Percentiles rank a stretch among this genome's conserved stretches.
Conservation (phyloP, 2,329 filamentous ascomycete genomes). For the Penicillium verrucosum region DNA sequence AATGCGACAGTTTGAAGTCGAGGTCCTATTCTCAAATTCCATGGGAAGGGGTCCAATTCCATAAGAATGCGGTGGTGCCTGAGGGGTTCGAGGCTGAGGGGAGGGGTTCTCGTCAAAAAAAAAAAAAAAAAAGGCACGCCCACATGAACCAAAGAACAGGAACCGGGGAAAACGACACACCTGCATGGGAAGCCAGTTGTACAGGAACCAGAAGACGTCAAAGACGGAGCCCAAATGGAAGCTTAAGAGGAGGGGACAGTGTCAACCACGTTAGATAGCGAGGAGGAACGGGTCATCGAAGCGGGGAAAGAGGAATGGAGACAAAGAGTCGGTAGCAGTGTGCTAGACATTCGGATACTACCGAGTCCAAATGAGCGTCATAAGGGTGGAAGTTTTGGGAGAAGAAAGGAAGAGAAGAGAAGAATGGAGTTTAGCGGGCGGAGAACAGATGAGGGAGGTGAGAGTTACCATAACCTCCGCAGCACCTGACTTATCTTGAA, state of each 20-base stretch:
- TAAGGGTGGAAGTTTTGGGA: constrained; percentile 10
- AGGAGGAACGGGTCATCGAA: constrained; percentile 41
- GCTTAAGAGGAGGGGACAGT: constrained; percentile 16
- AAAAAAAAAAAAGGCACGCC: not conserved
- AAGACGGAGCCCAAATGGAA: constrained; percentile 26
- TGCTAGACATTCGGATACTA: constrained; percentile 15
- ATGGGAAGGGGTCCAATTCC: not conserved
- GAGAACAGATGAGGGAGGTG: not conserved
- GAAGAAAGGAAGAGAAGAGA: constrained; percentile 12
- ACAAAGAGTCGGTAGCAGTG: constrained; percentile 13
- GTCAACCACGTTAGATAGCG: constrained; percentile 23
- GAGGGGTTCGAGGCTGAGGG: constrained; percentile 1
- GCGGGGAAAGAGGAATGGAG: constrained; percentile 30
- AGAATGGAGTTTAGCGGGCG: constrained; percentile 1
- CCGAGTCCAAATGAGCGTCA: constrained; percentile 16
- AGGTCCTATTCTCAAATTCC: not conserved
- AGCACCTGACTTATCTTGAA: constrained; percentile 11
- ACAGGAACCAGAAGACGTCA: constrained; percentile 25
- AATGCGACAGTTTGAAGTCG: not conserved
- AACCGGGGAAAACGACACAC: constrained; percentile 26
- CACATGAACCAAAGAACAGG: not conserved
- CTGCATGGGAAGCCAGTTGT: constrained; percentile 39
- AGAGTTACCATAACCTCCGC: constrained; percentile 5
- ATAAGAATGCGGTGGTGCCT: not conserved
- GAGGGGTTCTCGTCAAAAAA: not conserved